A percentile compares a stretch with the other conserved stretches of the same genome.
Evolutionary conservation across 257 asterid species (phyloP).

Genomic region (Apocynum venetum): DNA sequence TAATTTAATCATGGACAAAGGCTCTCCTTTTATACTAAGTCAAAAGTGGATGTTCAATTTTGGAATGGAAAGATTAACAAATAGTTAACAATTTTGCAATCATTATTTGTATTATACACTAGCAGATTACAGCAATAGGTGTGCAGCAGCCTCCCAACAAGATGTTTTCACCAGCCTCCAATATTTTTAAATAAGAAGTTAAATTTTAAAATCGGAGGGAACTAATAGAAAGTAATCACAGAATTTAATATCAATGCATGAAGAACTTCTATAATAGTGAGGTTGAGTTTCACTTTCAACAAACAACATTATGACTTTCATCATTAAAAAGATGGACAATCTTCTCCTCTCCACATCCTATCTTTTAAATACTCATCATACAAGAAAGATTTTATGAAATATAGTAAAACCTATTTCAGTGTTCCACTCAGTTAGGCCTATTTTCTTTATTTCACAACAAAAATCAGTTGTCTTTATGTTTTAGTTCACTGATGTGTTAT

Average conservation of each 20-base stretch:
- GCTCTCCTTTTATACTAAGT: background rate
- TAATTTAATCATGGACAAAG: background rate
- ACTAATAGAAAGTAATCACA: background rate
- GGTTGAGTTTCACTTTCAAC: background rate
- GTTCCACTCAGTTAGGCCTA: background rate
- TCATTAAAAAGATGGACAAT: background rate
- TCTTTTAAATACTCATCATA: background rate
- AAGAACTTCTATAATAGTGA: background rate
- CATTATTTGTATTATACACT: background rate
- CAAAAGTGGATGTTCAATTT: background rate
- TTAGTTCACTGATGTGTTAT: background rate
- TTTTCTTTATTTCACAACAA: background rate
- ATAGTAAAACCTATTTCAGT: background rate
- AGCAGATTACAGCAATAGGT: background rate
- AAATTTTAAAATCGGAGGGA: background rate
- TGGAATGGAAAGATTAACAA: too few species aligned
- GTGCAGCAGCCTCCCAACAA: background rate
- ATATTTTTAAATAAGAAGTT: background rate
- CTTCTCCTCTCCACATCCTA: background rate
- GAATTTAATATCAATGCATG: background rate
- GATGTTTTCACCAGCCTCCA: background rate
- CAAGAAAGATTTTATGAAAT: background rate
- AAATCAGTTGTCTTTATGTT: background rate
- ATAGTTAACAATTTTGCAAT: background rate
- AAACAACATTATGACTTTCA: background rate